A percentile compares a stretch with the other conserved stretches of the same genome.
Conservation (phyloP, 2,329 filamentous ascomycete genomes). For the Malbranchea cinnamomea region DNA sequence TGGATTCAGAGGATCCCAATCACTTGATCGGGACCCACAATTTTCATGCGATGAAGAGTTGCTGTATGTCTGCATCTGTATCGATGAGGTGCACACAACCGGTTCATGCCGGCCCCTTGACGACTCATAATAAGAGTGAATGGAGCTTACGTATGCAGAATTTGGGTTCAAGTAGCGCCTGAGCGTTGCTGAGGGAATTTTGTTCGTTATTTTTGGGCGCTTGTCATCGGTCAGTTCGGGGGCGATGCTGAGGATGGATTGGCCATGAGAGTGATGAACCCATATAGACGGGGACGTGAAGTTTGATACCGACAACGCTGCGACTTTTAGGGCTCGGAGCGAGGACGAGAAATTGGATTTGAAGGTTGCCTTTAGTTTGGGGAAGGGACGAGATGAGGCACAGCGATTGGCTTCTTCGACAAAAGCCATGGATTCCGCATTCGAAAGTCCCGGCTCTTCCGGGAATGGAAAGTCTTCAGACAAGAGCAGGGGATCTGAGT, state of each 20-base stretch:
- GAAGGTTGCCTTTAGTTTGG: constrained; percentile 36
- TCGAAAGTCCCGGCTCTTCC: no score
- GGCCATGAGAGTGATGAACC: constrained; percentile 45
- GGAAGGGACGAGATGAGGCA: constrained; percentile 20
- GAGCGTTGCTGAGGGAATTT: constrained; percentile 40
- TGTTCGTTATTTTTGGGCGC: constrained; percentile 39
- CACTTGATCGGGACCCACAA: constrained; percentile 26
- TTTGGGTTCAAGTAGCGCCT: constrained; percentile 47
- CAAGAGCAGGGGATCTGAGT: constrained; percentile 42
- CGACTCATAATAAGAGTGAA: constrained; percentile 29
- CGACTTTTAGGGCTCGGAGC: constrained; percentile 44
- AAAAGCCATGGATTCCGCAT: no score
- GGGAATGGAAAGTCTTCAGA: no score
- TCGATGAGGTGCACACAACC: constrained; percentile 35
- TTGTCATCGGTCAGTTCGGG: constrained; percentile 46
- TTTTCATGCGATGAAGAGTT: constrained; percentile 22
- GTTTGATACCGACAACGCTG: constrained; percentile 46
- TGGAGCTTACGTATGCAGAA: constrained; percentile 30
- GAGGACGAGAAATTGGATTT: constrained; percentile 51
- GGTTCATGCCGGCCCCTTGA: constrained; percentile 19
- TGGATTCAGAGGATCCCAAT: constrained; percentile 24
- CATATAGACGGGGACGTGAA: constrained; percentile 38
- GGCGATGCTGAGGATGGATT: constrained; percentile 40
- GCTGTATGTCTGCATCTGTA: constrained; percentile 48
- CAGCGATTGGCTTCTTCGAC: constrained; percentile 16